A percentile compares a stretch with the other conserved stretches of the same genome.
Conservation (phyloP, 1,284 basidiomycete species). For the Ganoderma sp. region DNA sequence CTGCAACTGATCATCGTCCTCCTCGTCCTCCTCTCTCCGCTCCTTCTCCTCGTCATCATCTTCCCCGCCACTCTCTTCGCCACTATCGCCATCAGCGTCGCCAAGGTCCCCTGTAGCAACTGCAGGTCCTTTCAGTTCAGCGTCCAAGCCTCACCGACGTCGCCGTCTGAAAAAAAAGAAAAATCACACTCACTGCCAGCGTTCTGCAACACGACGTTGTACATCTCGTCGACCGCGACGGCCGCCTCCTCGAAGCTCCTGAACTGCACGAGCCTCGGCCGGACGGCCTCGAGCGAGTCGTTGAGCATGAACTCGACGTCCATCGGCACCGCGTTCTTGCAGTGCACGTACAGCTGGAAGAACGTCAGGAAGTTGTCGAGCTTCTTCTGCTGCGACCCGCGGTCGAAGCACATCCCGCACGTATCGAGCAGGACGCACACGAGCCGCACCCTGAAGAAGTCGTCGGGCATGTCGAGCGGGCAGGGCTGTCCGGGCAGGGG, state of each 20-base stretch:
- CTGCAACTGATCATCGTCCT: constrained; percentile 57
- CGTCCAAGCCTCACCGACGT: no score
- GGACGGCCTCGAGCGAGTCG: constrained; percentile 91
- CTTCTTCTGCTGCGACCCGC: constrained; percentile 88
- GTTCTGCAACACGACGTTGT: constrained; percentile 67
- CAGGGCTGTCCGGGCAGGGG: constrained; percentile 83
- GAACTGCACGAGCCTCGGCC: constrained; percentile 73
- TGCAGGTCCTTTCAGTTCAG: constrained; percentile 21
- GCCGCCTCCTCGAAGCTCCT: constrained; percentile 88
- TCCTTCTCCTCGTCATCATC: constrained; percentile 57
- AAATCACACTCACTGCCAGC: constrained; percentile 53
- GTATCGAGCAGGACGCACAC: constrained; percentile 94
- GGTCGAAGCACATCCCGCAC: constrained; percentile 98
- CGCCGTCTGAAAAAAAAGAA: no score
- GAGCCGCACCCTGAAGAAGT: constrained; percentile 94
- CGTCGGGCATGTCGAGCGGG: constrained; percentile 89
- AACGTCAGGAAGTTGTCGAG: constrained; percentile 92
- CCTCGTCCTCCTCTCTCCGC: constrained; percentile 58
- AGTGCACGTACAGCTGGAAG: constrained; percentile 89
- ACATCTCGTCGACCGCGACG: constrained; percentile 86
- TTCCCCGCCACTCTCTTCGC: constrained; percentile 71
- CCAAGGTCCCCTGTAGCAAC: constrained; percentile 48
- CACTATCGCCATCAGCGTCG: constrained; percentile 58
- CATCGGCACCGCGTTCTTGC: constrained; percentile 91
- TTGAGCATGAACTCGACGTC: constrained; percentile 97